phyloP scores from a whole-genome alignment of 805 yeast genomes.

The Saccharomycopsis selenospora region DNA sequence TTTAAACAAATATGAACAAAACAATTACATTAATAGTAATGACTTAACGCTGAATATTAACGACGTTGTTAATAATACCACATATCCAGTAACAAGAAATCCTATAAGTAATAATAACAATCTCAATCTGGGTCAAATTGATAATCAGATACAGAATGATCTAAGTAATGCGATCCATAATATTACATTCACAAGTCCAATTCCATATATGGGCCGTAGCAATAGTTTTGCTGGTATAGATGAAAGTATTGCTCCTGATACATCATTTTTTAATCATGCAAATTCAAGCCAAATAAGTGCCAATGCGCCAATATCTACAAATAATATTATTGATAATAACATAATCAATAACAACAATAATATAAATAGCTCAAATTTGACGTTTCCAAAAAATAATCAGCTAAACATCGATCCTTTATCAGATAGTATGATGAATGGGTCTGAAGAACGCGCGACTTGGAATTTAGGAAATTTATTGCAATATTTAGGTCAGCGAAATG shows the following conservation, averaged over 20 bases:
- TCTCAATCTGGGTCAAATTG: too few relatives aligned
- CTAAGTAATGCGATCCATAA: not conserved
- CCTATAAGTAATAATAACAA: too few relatives aligned
- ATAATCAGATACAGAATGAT: too few relatives aligned
- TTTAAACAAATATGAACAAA: too few relatives aligned
- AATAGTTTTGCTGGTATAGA: not conserved
- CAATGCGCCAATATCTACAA: constrained; percentile 4
- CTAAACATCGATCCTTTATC: constrained; percentile 13
- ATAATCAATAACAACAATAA: constrained; percentile 5
- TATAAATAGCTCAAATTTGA: not conserved
- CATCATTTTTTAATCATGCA: not conserved
- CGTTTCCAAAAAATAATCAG: not conserved
- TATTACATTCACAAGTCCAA: not conserved
- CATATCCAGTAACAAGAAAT: too few relatives aligned
- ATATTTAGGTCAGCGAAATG: constrained; percentile 44
- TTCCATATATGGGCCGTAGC: not conserved
- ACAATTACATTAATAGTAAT: too few relatives aligned
- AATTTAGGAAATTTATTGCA: constrained; percentile 55
- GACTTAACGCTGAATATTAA: too few relatives aligned
- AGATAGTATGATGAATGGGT: constrained; percentile 14
- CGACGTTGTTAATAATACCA: too few relatives aligned
- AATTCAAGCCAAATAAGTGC: constrained; percentile 21
- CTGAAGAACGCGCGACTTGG: constrained; percentile 47
- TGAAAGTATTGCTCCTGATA: not conserved
- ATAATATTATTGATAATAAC: constrained; percentile 2